These are phyloP conservation scores for Trypanosoma avium DNA, from an alignment of 208 protist genomes.

Conservation along the genomic window DNA sequence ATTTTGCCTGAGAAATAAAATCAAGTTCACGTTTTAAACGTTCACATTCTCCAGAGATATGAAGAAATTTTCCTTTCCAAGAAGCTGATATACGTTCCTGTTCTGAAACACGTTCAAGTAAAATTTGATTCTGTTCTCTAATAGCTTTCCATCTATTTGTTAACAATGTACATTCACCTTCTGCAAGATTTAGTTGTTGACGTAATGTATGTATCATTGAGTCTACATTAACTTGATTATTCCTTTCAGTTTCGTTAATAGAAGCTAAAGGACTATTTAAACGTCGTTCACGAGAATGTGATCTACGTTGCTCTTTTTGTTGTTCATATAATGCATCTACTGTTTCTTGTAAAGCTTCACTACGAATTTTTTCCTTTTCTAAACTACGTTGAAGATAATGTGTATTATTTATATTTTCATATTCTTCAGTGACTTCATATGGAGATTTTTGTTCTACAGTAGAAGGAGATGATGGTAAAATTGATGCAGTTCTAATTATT, in stretches of 20 bases:
- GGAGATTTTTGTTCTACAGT: background rate
- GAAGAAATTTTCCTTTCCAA: constrained; percentile 1
- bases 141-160: constrained; percentile 16
- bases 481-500: too few relatives aligned
- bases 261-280: background rate
- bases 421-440: background rate
- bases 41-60: constrained; percentile 12
- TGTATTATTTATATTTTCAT: background rate
- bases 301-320: constrained; percentile 6
- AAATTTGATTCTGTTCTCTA: constrained; percentile 15
- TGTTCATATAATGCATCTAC: constrained; percentile 26
- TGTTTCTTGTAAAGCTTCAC: constrained; percentile 21
- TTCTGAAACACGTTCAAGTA: constrained; percentile 14
- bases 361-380: constrained; percentile 16
- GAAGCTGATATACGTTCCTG: constrained; percentile 1
- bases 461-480: background rate
- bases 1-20: constrained; percentile 14
- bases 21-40: constrained; percentile 12
- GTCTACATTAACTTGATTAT: background rate
- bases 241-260: background rate
- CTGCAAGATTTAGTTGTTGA: constrained; percentile 7
- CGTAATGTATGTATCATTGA: background rate
- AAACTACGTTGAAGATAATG: constrained; percentile 4
- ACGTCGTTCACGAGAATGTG: background rate
- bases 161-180: constrained; percentile 18